phyloP scores from a whole-genome alignment of 1,139 yeast genomes.

The Wickerhamomyces sp. region DNA sequence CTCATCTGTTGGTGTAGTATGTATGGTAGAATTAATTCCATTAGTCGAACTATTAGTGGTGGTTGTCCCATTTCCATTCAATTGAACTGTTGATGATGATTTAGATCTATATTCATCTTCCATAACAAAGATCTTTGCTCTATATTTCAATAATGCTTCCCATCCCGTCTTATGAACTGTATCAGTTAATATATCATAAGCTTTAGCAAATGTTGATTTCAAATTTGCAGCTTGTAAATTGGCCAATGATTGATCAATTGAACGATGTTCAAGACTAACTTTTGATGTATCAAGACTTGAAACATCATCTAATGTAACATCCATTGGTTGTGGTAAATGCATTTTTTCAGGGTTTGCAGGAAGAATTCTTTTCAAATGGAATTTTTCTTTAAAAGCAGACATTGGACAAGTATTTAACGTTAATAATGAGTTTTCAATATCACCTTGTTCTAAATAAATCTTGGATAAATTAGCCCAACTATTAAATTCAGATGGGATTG shows the following conservation, averaged over 20 bases:
- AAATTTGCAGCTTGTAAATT: constrained; percentile 81
- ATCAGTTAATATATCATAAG: constrained; percentile 76
- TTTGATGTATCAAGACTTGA: constrained; percentile 48
- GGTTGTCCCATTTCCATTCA: constrained; percentile 35
- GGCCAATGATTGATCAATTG: constrained; percentile 66
- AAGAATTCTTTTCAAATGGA: constrained; percentile 40
- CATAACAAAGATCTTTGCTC: constrained; percentile 94
- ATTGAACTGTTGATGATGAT: constrained; percentile 31
- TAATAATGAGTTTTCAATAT: constrained; percentile 79
- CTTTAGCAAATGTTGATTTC: constrained; percentile 79
- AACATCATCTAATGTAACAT: constrained; percentile 59
- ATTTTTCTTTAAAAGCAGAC: constrained; percentile 80
- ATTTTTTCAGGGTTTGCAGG: constrained; percentile 50
- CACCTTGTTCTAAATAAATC: constrained; percentile 70
- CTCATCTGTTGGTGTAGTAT: not conserved
- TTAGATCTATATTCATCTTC: constrained; percentile 73
- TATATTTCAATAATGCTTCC: constrained; percentile 75
- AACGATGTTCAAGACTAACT: constrained; percentile 48
- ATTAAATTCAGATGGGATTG: constrained; percentile 87
- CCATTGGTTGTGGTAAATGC: constrained; percentile 83
- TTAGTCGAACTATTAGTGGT: constrained; percentile 30
- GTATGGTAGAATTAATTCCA: not conserved
- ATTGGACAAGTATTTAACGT: constrained; percentile 93
- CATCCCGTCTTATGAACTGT: constrained; percentile 83
- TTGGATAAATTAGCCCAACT: constrained; percentile 85